A percentile compares a stretch with the other conserved stretches of the same genome.
Evolutionary conservation across 805 yeast genomes (phyloP).

Genomic region (Candida oleophila): DNA sequence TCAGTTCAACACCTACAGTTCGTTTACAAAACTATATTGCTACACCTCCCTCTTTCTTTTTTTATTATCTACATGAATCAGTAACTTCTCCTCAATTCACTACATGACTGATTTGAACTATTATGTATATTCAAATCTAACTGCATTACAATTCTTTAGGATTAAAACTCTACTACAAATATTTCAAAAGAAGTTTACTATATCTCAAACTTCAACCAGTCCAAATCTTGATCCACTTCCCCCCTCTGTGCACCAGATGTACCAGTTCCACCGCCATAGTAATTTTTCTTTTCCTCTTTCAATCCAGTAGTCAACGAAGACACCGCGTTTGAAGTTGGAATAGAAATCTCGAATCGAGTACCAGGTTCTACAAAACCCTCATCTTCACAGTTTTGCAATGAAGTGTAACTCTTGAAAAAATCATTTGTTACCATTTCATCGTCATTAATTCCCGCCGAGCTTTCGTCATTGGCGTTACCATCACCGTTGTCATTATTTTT

Average conservation of each 20-base stretch:
- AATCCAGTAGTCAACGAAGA: slow-evolving; percentile 14
- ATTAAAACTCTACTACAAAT: background rate
- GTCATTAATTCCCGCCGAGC: slow-evolving; percentile 2
- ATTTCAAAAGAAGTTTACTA: background rate
- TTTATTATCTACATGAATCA: too few species aligned
- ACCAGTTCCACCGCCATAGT: slow-evolving; percentile 1
- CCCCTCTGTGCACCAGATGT: slow-evolving; percentile 2
- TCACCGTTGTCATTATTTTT: background rate
- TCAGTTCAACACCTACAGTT: too few species aligned
- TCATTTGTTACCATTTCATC: slow-evolving; percentile 12
- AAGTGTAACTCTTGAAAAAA: slow-evolving; percentile 22
- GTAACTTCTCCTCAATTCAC: too few species aligned
- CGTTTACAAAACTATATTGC: too few species aligned
- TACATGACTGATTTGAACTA: too few species aligned
- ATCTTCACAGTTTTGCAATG: slow-evolving; percentile 14
- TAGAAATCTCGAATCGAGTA: slow-evolving; percentile 5
- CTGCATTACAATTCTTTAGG: too few species aligned
- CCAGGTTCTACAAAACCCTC: slow-evolving; percentile 7
- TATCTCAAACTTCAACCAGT: slow-evolving; percentile 25
- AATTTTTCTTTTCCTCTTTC: slow-evolving; percentile 7
- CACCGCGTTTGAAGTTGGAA: slow-evolving; percentile 8
- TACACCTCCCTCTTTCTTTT: too few species aligned
- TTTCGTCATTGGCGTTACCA: background rate
- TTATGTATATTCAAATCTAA: too few species aligned
- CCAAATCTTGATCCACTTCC: slow-evolving; percentile 16